Percentiles rank a stretch among this genome's conserved stretches.
These are phyloP conservation scores for Paecilomyces sp. DNA, from an alignment of 2,329 filamentous ascomycete genomes.

Conservation along the genomic window DNA sequence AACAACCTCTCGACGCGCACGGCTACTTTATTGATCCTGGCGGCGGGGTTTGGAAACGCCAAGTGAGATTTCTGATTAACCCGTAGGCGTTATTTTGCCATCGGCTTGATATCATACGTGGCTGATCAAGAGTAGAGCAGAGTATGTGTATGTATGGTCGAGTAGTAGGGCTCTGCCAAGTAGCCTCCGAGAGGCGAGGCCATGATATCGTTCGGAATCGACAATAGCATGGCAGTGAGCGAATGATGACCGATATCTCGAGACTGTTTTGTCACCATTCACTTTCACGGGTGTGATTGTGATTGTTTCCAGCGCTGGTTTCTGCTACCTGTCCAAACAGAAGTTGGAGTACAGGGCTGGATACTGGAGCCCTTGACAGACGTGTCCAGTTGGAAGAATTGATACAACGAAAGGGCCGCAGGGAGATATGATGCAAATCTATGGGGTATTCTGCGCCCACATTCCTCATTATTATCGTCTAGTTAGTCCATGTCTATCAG, in stretches of 20 bases:
- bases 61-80: not conserved
- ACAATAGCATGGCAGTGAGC: not conserved
- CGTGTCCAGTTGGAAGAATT: not conserved
- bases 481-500: not conserved
- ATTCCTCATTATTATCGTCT: not conserved
- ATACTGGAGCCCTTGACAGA: not conserved
- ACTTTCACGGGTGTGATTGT: not conserved
- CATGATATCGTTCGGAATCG: not conserved
- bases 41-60: not conserved
- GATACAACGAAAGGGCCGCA: not conserved
- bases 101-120: not conserved
- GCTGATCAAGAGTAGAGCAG: not conserved
- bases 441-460: not conserved
- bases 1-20: not conserved
- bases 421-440: not conserved
- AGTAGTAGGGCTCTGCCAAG: not conserved
- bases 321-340: not conserved
- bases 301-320: not conserved
- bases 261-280: not conserved
- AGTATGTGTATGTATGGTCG: not conserved
- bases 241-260: not conserved
- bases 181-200: no score
- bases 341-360: not conserved
- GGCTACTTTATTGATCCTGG: not conserved
- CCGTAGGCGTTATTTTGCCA: not conserved